phyloP scores from a whole-genome alignment of 257 asterid genomes.

The Voacanga thouarsii region DNA sequence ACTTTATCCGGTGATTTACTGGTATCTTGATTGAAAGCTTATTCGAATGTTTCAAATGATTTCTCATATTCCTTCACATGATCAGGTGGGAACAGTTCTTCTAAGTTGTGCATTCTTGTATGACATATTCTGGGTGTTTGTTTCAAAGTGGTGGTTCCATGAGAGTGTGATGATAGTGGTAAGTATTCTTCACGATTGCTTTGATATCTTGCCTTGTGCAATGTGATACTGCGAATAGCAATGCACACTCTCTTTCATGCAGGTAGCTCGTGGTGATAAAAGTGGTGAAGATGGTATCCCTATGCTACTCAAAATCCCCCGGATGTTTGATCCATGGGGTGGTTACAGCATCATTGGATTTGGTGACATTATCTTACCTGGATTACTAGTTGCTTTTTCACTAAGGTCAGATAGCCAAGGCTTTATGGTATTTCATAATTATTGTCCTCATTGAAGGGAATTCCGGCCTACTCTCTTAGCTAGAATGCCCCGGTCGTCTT shows the following conservation, averaged over 20 bases:
- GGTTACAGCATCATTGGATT: constrained; percentile 30
- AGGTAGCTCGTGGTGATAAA: constrained; percentile 29
- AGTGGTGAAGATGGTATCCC: constrained; percentile 32
- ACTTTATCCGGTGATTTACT: neutral
- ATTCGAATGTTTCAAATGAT: neutral
- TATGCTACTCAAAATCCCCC: constrained; percentile 24
- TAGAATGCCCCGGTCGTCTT: neutral
- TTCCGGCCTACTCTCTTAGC: neutral
- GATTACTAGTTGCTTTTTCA: constrained; percentile 26
- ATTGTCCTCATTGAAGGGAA: neutral
- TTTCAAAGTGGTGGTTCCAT: constrained; percentile 83
- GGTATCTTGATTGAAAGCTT: constrained; percentile 1
- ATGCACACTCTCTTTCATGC: constrained; percentile 38
- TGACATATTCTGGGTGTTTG: constrained; percentile 95
- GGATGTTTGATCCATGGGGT: constrained; percentile 34
- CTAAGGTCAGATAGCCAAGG: constrained; percentile 21
- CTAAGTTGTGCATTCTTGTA: constrained; percentile 87
- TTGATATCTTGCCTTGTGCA: neutral
- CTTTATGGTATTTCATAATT: neutral
- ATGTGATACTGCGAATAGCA: constrained; percentile 15
- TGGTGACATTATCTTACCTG: constrained; percentile 29
- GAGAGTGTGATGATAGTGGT: constrained; percentile 99
- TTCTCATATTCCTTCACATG: constrained; percentile 20
- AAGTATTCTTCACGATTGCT: constrained; percentile 21
- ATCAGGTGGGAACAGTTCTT: constrained; percentile 94